These are phyloP conservation scores for Arabidopsis suecica DNA, from an alignment of 345 rosid species.

Conservation along the genomic window DNA sequence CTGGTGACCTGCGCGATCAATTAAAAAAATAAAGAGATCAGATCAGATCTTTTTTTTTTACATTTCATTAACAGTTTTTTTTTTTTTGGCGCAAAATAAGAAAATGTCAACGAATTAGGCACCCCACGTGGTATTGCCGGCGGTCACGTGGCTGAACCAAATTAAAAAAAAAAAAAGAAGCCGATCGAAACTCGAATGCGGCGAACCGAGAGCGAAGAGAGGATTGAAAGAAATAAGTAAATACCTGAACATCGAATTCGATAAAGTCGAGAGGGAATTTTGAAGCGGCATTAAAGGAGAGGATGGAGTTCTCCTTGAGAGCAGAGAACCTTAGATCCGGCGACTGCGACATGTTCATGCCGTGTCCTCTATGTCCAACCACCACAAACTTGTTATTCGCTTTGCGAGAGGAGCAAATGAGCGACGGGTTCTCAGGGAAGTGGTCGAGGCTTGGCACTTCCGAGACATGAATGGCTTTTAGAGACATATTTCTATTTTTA, in stretches of 20 bases:
- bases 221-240: background rate
- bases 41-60: background rate
- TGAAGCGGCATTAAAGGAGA: conserved; percentile 79
- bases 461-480: conserved; percentile 84
- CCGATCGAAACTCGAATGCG: background rate
- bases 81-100: too few relatives aligned
- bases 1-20: conserved; percentile 70
- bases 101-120: conserved; percentile 10
- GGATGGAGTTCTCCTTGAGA: conserved; percentile 76
- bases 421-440: conserved; percentile 59
- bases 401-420: conserved; percentile 48
- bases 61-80: background rate
- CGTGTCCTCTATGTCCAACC: conserved; percentile 87
- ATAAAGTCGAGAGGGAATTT: conserved; percentile 73
- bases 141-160: conserved; percentile 35
- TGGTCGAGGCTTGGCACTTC: conserved; percentile 79
- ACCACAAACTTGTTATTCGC: conserved; percentile 61
- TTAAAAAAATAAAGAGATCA: background rate
- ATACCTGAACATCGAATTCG: conserved; percentile 98
- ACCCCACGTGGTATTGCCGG: conserved; percentile 34
- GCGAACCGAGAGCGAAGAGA: conserved; percentile 18
- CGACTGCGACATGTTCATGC: conserved; percentile 77
- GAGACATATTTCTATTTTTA: conserved; percentile 50
- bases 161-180: background rate
- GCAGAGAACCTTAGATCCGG: conserved; percentile 68